phyloP scores from a whole-genome alignment of 2,329 filamentous ascomycete species.

The Fusarium circinatum region DNA sequence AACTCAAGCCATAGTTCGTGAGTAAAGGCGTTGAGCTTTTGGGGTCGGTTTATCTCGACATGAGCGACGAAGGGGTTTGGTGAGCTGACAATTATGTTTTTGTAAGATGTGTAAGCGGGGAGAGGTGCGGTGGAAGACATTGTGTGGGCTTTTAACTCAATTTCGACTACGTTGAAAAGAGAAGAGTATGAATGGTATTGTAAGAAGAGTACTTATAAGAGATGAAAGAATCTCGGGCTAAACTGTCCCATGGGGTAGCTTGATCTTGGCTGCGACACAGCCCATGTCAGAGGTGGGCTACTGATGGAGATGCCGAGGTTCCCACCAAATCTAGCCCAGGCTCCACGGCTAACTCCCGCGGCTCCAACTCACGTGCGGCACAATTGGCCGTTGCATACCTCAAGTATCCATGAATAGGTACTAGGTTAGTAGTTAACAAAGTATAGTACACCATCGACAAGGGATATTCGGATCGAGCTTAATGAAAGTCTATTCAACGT shows the following conservation, averaged over 20 bases:
- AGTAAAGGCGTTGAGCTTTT: constrained; percentile 89
- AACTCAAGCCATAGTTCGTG: constrained; percentile 89
- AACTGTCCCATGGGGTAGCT: constrained; percentile 1
- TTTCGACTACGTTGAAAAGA: neutral
- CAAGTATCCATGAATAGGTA: neutral
- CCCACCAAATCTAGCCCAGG: constrained; percentile 17
- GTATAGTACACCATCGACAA: neutral
- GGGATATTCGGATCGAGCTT: neutral
- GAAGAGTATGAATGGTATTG: neutral
- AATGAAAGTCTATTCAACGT: constrained; percentile 41
- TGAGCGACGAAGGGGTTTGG: constrained; percentile 82
- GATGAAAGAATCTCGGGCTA: neutral
- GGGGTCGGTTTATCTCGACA: constrained; percentile 88
- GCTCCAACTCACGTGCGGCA: constrained; percentile 11
- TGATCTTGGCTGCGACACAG: constrained; percentile 9
- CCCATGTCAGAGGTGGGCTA: constrained; percentile 20
- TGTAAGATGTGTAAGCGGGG: constrained; percentile 59
- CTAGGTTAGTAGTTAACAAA: neutral
- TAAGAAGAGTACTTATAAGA: neutral
- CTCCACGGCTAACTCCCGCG: neutral
- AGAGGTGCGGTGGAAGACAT: constrained; percentile 44
- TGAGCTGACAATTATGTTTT: constrained; percentile 79
- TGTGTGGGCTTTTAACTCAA: neutral
- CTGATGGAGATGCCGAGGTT: constrained; percentile 42
- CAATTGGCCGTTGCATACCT: neutral